These are phyloP conservation scores for Aegilops tauschii DNA, from an alignment of 176 grass and related monocot genomes.

Conservation along the genomic window DNA sequence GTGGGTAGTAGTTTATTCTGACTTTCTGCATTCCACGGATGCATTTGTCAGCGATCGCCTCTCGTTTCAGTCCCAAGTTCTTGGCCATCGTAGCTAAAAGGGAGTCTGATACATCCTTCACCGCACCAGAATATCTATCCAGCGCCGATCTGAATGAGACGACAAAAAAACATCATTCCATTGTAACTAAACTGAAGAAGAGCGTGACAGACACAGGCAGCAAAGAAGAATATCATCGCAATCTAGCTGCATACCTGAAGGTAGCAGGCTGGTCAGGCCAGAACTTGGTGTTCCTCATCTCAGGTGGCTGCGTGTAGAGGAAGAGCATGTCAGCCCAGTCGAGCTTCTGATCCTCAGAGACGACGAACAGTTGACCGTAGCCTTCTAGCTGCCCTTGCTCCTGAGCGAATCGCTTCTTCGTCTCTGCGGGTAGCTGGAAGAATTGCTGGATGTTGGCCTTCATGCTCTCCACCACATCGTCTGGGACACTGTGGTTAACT, in stretches of 20 bases:
- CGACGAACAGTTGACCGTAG: slow-evolving; percentile 53
- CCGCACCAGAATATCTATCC: slow-evolving; percentile 42
- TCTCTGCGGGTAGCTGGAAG: slow-evolving; percentile 35
- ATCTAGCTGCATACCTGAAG: slow-evolving; percentile 29
- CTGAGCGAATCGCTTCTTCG: slow-evolving; percentile 29
- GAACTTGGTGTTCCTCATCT: slow-evolving; percentile 26
- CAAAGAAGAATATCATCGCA: no score
- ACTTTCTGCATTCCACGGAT: slow-evolving; percentile 35
- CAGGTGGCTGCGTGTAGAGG: slow-evolving; percentile 28
- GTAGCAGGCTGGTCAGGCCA: slow-evolving; percentile 46
- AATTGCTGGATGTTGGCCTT: slow-evolving; percentile 13
- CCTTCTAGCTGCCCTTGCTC: slow-evolving; percentile 33
- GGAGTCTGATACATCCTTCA: slow-evolving; percentile 34
- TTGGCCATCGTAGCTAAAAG: slow-evolving; percentile 42
- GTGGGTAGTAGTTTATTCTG: slow-evolving; percentile 81
- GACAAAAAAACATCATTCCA: background rate
- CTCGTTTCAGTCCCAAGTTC: slow-evolving; percentile 45
- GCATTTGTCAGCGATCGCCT: slow-evolving; percentile 27
- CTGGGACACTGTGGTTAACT: slow-evolving; percentile 29
- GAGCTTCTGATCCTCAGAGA: slow-evolving; percentile 61
- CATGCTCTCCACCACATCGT: slow-evolving; percentile 21
- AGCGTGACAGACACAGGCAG: background rate
- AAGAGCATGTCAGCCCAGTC: slow-evolving; percentile 55
- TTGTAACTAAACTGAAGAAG: background rate
- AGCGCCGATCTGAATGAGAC: background rate